Percentiles rank a stretch among this genome's conserved stretches.
These are phyloP conservation scores for Sarocladiaceae sp. DNA, from an alignment of 2,329 filamentous ascomycete genomes.

Conservation along the genomic window DNA sequence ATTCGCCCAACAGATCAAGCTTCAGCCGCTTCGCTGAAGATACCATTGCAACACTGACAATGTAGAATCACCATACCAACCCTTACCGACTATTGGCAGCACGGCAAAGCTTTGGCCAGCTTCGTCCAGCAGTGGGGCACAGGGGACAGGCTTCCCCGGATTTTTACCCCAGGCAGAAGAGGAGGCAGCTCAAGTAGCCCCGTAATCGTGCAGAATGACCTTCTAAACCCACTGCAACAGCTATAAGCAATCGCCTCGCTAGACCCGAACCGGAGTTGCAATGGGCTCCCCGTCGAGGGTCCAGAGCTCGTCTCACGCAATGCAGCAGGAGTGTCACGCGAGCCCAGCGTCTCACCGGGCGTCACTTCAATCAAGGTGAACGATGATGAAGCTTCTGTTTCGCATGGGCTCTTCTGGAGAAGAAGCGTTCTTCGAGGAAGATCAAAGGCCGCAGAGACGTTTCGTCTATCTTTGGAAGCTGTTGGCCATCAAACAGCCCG, in stretches of 20 bases:
- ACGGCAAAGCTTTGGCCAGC: slow-evolving; percentile 23
- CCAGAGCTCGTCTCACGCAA: not conserved
- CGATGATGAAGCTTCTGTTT: too few species aligned
- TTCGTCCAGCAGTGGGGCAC: slow-evolving; percentile 16
- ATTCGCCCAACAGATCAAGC: not conserved
- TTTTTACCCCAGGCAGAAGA: slow-evolving; percentile 21
- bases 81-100: not conserved
- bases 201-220: slow-evolving; percentile 16
- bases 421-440: too few species aligned
- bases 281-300: too few species aligned
- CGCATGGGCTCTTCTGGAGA: too few species aligned
- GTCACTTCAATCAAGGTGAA: too few species aligned
- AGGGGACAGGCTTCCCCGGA: slow-evolving; percentile 29
- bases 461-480: too few species aligned
- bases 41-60: not conserved
- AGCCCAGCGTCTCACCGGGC: not conserved
- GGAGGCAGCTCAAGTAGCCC: slow-evolving; percentile 12
- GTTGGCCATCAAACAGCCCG: not conserved
- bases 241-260: slow-evolving; percentile 12
- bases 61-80: not conserved
- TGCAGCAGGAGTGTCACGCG: slow-evolving; percentile 4
- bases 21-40: not conserved
- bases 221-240: slow-evolving; percentile 12
- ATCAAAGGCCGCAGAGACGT: too few species aligned
- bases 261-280: slow-evolving; percentile 19